These are phyloP conservation scores for Blastocystis sp. DNA, from an alignment of 352 stramenopile species.

Conservation along the genomic window DNA sequence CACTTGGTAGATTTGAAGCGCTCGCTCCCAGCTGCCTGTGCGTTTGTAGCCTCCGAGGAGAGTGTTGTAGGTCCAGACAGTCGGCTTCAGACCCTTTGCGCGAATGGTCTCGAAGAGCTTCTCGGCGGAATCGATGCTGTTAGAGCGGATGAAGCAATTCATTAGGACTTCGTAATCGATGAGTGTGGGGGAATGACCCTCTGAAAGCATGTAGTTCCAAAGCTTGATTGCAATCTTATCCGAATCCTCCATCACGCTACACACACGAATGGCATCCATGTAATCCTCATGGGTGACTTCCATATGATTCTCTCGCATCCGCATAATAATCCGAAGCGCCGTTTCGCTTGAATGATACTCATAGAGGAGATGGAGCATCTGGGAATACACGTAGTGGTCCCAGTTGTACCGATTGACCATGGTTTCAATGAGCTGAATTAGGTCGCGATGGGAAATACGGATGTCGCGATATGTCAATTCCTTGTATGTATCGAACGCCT, in stretches of 20 bases:
- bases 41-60: conserved; percentile 19
- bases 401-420: conserved; percentile 12
- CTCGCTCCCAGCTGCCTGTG: conserved; percentile 30
- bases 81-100: conserved; percentile 3
- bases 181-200: conserved; percentile 6
- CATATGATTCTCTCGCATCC: background rate
- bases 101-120: conserved; percentile 44
- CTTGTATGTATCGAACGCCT: conserved; percentile 33
- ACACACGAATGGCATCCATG: conserved; percentile 29
- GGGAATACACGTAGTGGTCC: conserved; percentile 45
- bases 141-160: conserved; percentile 30
- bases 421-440: background rate
- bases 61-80: conserved; percentile 44
- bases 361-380: conserved; percentile 45
- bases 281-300: conserved; percentile 35
- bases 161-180: conserved; percentile 36
- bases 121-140: background rate
- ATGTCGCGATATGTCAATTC: conserved; percentile 33
- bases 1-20: conserved; percentile 49
- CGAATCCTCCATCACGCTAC: background rate
- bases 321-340: background rate
- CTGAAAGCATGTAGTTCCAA: conserved; percentile 17
- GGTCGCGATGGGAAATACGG: conserved; percentile 2
- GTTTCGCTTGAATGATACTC: background rate
- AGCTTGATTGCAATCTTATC: background rate